Percentiles rank a stretch among this genome's conserved stretches.
Conservation (phyloP, 352 stramenopile species). For the Pythium brassicae region DNA sequence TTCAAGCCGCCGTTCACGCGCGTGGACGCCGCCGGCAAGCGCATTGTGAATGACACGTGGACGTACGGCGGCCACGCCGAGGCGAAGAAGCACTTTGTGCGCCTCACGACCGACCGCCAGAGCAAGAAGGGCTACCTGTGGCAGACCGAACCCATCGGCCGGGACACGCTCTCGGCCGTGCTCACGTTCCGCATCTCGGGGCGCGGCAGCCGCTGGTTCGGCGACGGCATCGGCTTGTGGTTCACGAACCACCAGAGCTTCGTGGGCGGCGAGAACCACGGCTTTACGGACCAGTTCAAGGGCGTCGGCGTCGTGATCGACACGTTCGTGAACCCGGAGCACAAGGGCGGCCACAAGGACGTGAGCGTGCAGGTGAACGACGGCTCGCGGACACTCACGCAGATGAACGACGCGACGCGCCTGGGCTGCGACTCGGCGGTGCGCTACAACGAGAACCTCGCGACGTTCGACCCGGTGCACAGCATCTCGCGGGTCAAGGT, state of each 20-base stretch:
- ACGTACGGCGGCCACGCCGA: constrained; percentile 65
- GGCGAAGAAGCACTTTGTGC: constrained; percentile 84
- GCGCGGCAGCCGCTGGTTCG: constrained; percentile 79
- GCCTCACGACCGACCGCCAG: constrained; percentile 84
- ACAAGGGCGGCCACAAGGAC: constrained; percentile 82
- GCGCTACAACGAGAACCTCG: constrained; percentile 77
- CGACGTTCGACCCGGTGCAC: constrained; percentile 72
- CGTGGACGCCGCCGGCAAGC: constrained; percentile 51
- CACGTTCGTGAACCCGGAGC: constrained; percentile 82
- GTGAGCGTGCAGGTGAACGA: constrained; percentile 82
- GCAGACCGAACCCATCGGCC: constrained; percentile 48
- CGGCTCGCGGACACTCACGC: constrained; percentile 59
- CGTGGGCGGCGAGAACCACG: constrained; percentile 60
- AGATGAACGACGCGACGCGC: constrained; percentile 62
- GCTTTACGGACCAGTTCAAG: constrained; percentile 72
- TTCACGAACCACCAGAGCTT: constrained; percentile 63
- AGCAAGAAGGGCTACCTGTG: constrained; percentile 83
- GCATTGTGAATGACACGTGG: constrained; percentile 77
- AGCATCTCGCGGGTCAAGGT: constrained; percentile 79
- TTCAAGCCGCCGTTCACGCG: constrained; percentile 77
- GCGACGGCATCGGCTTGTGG: constrained; percentile 82
- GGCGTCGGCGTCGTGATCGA: constrained; percentile 79
- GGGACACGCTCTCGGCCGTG: constrained; percentile 56
- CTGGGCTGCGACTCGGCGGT: constrained; percentile 72
- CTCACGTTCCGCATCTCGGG: constrained; percentile 83